A percentile compares a stretch with the other conserved stretches of the same genome.
phyloP scores from a whole-genome alignment of 2,329 filamentous ascomycete species.

The Verticillium isaacii region DNA sequence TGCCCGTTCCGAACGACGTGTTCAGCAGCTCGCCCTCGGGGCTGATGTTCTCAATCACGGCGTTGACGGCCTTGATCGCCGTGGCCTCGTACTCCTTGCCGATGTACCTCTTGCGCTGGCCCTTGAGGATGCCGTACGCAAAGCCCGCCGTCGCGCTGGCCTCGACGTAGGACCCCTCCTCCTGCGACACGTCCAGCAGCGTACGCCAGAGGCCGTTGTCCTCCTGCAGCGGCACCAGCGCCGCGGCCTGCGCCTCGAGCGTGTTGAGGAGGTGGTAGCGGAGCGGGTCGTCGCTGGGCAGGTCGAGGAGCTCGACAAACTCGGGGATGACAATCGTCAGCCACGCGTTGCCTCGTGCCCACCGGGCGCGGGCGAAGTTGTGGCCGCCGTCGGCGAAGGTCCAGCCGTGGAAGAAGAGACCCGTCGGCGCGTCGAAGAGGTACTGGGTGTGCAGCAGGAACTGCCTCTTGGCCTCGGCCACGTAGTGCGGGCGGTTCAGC shows the following conservation, averaged over 20 bases:
- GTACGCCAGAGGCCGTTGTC: conserved; percentile 68
- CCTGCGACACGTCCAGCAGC: conserved; percentile 61
- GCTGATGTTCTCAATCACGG: conserved; percentile 62
- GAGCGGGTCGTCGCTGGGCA: conserved; percentile 59
- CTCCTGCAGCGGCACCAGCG: conserved; percentile 56
- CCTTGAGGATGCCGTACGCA: conserved; percentile 75
- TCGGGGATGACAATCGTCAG: conserved; percentile 80
- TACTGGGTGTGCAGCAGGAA: conserved; percentile 77
- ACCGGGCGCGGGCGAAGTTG: conserved; percentile 54
- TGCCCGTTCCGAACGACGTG: conserved; percentile 73
- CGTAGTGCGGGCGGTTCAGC: conserved; percentile 64
- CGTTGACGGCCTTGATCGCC: conserved; percentile 62
- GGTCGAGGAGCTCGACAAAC: conserved; percentile 67
- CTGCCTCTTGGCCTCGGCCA: conserved; percentile 73
- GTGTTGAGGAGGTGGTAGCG: conserved; percentile 56
- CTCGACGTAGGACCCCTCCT: conserved; percentile 69
- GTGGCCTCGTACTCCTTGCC: conserved; percentile 54
- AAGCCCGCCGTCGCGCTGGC: conserved; percentile 77
- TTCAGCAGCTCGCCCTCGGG: conserved; percentile 65
- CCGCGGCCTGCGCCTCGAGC: conserved; percentile 63
- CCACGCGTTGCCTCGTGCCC: conserved; percentile 65
- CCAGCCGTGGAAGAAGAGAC: conserved; percentile 81
- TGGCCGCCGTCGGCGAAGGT: conserved; percentile 65
- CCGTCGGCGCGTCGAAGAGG: conserved; percentile 66
- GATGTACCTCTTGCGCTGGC: conserved; percentile 65